Evolutionary conservation across 352 stramenopile genomes (phyloP), one percentile per base, ranked within the genome.

Genomic region (Globisporangium iwayamae): DNA sequence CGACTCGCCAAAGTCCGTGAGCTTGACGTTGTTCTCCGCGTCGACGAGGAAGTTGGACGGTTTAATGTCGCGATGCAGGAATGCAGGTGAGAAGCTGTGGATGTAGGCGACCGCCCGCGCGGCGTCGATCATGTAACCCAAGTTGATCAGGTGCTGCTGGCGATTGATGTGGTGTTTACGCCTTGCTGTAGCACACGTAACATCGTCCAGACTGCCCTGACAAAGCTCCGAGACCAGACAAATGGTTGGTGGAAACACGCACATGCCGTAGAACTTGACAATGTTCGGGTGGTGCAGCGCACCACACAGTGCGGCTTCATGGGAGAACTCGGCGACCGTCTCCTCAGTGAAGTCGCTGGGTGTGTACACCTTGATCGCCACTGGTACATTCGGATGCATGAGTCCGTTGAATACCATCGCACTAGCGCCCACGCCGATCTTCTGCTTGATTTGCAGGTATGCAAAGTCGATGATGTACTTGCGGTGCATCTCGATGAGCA

Each of bases 191-290:
- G 70, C 66, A n/a, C 75, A 63, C 0, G 57, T 69, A 25, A 80
- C 60, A 1, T 66, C 72, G 48, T 85, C 80, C 3, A 81, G 66
- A 22, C 60, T 83, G 7, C 60, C 76, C 45, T 63, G 69, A 45
- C 76, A 93, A n/a, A 83, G 60, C 66, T 87, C 75, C 10, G 70
- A 91, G 5, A 93, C 79, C 0, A 93, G 55, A 39, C 81, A 91
- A 20, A 93, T 86, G 8, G 82, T 90, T 2, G 85, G 81, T 20
- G 83, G 83, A 28, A 71, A 87, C 9, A 94, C 79, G 57, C 86
- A 94, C 78, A 94, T 88, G 32, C 84, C 86, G 59, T 90, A 88
- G 67, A 94, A 94, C 61, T 75, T 81, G 62, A 91, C 78, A 52
- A 94, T 84, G 65, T 94, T 94, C 1, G 86, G 81, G 57, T 94